Conservation (phyloP, 2,329 filamentous ascomycete genomes). For the Biscogniauxia mediterranea region DNA sequence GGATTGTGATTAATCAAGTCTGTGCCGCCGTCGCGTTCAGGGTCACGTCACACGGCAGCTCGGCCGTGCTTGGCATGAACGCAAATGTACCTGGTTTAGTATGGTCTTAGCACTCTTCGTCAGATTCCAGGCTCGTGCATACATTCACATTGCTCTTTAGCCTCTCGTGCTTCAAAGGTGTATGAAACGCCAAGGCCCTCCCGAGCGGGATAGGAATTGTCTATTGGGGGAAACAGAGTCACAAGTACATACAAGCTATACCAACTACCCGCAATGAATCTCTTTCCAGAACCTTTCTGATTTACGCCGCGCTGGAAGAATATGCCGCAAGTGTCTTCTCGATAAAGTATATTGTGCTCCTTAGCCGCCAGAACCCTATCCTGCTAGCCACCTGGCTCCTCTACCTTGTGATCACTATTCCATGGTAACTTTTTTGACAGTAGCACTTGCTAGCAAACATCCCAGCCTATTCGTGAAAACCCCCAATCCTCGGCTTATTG, state of each 20-base stretch:
- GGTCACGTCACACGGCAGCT: too few species aligned
- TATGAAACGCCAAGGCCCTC: neutral
- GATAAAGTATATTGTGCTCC: neutral
- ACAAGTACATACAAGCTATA: neutral
- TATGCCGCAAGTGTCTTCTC: neutral
- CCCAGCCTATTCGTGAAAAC: slow-evolving; percentile 14
- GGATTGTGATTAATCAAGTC: neutral
- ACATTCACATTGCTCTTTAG: too few species aligned
- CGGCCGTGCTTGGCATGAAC: too few species aligned
- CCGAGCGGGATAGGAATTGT: neutral
- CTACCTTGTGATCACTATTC: neutral
- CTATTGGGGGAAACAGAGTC: neutral
- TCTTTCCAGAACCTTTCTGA: neutral
- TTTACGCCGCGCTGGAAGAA: neutral
- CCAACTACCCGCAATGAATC: neutral
- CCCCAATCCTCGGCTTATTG: neutral
- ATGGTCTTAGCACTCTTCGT: too few species aligned
- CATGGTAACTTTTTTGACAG: neutral
- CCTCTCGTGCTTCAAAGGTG: too few species aligned
- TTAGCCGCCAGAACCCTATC: neutral
- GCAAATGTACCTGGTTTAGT: too few species aligned
- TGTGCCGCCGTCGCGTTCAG: neutral
- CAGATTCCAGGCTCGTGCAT: too few species aligned
- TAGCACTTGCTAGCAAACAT: slow-evolving; percentile 4
- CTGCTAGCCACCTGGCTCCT: neutral